phyloP scores from a whole-genome alignment of 305 asterid species.

The Euphrasia arctica region DNA sequence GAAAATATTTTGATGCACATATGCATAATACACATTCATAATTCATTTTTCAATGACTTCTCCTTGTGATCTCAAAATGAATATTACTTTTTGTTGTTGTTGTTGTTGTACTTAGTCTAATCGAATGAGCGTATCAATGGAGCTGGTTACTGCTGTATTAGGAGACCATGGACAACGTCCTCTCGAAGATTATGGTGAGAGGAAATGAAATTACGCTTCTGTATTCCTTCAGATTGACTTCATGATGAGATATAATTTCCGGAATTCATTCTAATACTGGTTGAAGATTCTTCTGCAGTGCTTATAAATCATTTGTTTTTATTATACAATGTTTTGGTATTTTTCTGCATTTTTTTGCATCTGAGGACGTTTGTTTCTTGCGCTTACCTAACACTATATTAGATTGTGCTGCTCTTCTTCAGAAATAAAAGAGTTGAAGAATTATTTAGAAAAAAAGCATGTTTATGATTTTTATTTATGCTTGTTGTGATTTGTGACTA shows the following conservation, averaged over 20 bases:
- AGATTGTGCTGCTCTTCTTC: neutral
- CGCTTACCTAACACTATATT: neutral
- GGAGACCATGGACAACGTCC: slow-evolving; percentile 99
- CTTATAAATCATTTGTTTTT: neutral
- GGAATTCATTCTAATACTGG: slow-evolving; percentile 9
- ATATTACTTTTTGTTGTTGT: slow-evolving; percentile 16
- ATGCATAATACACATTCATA: slow-evolving; percentile 10
- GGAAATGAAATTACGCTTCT: slow-evolving; percentile 10
- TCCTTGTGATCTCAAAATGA: slow-evolving; percentile 25
- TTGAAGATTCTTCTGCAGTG: neutral
- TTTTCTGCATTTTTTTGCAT: neutral
- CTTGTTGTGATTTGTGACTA: neutral
- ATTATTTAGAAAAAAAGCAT: neutral
- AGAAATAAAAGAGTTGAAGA: neutral
- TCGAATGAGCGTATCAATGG: slow-evolving; percentile 92
- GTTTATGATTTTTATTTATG: neutral
- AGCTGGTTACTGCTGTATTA: slow-evolving; percentile 93
- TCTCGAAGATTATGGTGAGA: slow-evolving; percentile 89
- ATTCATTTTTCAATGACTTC: slow-evolving; percentile 17
- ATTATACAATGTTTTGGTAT: neutral
- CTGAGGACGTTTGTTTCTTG: neutral
- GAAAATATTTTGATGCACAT: slow-evolving; percentile 1
- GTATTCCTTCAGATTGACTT: slow-evolving; percentile 17
- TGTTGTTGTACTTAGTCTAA: slow-evolving; percentile 44
- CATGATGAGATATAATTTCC: neutral